Evolutionary conservation across 805 yeast genomes (phyloP), one percentile per base, ranked within the genome.

Genomic region (Sugiyamaella valdiviana): DNA sequence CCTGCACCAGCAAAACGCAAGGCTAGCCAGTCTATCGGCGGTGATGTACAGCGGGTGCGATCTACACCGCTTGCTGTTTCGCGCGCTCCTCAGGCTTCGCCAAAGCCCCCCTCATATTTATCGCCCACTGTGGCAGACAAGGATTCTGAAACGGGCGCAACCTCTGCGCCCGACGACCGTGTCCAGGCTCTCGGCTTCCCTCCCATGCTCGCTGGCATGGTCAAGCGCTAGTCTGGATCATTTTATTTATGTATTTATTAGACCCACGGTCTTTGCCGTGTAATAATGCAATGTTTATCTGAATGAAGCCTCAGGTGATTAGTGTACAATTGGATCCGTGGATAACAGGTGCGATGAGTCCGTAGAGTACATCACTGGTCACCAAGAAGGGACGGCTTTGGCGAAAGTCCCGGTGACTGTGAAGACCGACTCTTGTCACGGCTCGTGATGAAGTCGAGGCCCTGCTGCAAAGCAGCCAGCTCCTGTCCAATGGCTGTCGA

Each of bases 401-500:
- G 9, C 9, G 32, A 26, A 4, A n/a, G 32, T 26, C 14, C 32
- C 9, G 32, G 32, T 26, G 32, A 26, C 14, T 26, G 32, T 3
- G n/a, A 9, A 16, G 39, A 14, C 24, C 14, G 19, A 12, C 23
- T 9, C 17, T 21, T 5, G 14, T 20, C 24, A n/a, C 44, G 40
- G 7, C 44, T 22, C 17, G 51, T 26, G 3, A 63, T 51, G 19
- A 63, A 51, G 3, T 48, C 50, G 9, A 57, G 48, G 6, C 63
- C 63, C 20, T 55, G 54, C 3, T 49, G 48, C 10, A 63, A 44
- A 2, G 62, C 49, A 26, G 54, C 59, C 15, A 58, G 46, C 41
- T 64, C 68, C 41, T 64, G 68, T 5, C 57, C 56, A 14, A 64
- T 58, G 2, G 66, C 67, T 2, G 63, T 54, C 0, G 54, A 51